phyloP scores from a whole-genome alignment of 148 eudicot genomes.

The Fagopyrum homotropicum region DNA sequence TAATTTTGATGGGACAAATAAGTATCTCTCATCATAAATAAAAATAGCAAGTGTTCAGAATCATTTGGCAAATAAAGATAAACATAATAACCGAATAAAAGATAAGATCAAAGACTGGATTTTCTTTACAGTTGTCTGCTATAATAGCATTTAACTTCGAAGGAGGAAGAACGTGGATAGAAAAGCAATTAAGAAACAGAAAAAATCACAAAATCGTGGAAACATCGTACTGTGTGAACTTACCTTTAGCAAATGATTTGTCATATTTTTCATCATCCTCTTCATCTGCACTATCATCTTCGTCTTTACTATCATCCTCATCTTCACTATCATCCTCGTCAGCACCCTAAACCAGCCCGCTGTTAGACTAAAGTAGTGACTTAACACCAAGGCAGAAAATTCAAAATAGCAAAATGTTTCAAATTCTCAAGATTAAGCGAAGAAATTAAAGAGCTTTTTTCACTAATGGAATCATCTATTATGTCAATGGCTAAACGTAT shows the following conservation, averaged over 20 bases:
- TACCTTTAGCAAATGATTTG: conserved; percentile 48
- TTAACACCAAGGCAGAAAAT: neutral
- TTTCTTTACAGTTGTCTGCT: neutral
- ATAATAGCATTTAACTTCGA: neutral
- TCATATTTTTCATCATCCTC: neutral
- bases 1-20: neutral
- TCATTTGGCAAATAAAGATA: neutral
- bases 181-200: neutral
- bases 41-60: neutral
- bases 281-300: conserved; percentile 34
- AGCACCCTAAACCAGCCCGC: conserved; percentile 27
- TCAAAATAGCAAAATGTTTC: neutral
- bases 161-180: neutral
- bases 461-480: neutral
- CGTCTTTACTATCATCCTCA: conserved; percentile 40
- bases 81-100: neutral
- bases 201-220: neutral
- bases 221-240: conserved; percentile 11
- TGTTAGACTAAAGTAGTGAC: conserved; percentile 11
- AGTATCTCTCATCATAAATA: neutral
- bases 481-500: neutral
- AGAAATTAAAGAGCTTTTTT: neutral
- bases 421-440: neutral
- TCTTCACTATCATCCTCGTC: conserved; percentile 25
- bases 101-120: neutral